Evolutionary conservation across 1,139 yeast genomes (phyloP), one percentile per base, ranked within the genome.

Genomic region (Saccharomyces hybrid): DNA sequence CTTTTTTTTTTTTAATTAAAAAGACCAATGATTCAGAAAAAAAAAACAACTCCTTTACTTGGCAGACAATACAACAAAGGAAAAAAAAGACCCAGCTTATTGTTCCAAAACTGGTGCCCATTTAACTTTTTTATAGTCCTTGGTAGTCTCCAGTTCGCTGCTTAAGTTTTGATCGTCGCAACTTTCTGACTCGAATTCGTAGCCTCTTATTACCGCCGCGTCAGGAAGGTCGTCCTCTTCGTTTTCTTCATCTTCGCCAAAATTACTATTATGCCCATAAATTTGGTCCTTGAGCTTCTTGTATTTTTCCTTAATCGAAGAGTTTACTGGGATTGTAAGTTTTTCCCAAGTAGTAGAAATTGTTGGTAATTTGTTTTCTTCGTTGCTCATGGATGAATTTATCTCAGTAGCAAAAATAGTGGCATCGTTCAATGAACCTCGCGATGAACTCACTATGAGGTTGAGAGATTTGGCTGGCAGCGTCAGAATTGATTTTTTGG

Each of bases 401-500:
- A 86, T 75, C 66, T 85, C 91, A 1, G 91, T 86, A 1, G 89
- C 93, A 68, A 81, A 85, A 60, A 79, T 81, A 4, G 91, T 85
- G 6, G 91, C 91, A 64, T 86, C 91, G 59, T 78, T 79, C 20
- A 83, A 64, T 53, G 76, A 75, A 0, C 90, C 90, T 27, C 84
- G 82, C 66, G 84, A 81, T 2, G 90, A 80, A 59, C 84, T 86
- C 41, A 86, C 89, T 47, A 84, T 70, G 61, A 79, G 77, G 53
- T 83, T 83, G 32, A 78, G 60, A 61, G 76, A 52, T 60, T 69
- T 68, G 32, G 66, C 61, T n/a, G 72, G 69, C 51, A 71, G 62
- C 58, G 74, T 77, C 28, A 82, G 67, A 11, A 75, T 73, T 3
- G 86, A 75, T 59, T 66, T 75, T 8, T 65, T 59, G 11, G 78